Conservation (phyloP, 129 eudicot genomes). For the Ambrosia trifida region DNA sequence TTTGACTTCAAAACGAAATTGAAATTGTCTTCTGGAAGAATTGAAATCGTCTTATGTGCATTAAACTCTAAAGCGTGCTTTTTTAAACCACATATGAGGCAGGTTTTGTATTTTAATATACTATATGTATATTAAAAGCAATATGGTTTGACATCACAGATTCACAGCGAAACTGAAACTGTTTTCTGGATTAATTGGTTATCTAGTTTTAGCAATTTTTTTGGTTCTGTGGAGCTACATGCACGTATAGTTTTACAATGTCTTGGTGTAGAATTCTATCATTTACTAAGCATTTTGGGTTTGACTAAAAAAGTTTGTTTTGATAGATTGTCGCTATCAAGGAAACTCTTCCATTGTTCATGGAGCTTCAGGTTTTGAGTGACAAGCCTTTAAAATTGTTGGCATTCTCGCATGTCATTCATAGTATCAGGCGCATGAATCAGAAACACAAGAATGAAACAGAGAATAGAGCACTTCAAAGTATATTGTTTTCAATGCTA, state of each 20-base stretch:
- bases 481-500: conserved; percentile 75
- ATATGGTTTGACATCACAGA: not conserved
- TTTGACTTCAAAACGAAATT: not conserved
- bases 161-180: not conserved
- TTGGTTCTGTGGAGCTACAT: not conserved
- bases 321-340: conserved; percentile 67
- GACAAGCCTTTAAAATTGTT: conserved; percentile 60
- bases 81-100: not conserved
- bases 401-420: conserved; percentile 82
- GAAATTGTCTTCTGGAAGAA: not conserved
- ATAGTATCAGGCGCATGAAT: conserved; percentile 83
- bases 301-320: conserved; percentile 20
- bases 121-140: not conserved
- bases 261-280: not conserved
- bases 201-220: not conserved
- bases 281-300: not conserved
- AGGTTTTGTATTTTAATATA: not conserved
- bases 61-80: no score
- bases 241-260: not conserved
- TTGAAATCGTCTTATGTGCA: no score
- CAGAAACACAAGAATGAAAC: conserved; percentile 97
- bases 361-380: conserved; percentile 93
- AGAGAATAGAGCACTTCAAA: conserved; percentile 81
- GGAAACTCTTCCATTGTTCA: conserved; percentile 79
- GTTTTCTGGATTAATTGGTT: not conserved